Evolutionary conservation across 2,329 filamentous ascomycete genomes (phyloP).

Genomic region (Fusarium decemcellulare): DNA sequence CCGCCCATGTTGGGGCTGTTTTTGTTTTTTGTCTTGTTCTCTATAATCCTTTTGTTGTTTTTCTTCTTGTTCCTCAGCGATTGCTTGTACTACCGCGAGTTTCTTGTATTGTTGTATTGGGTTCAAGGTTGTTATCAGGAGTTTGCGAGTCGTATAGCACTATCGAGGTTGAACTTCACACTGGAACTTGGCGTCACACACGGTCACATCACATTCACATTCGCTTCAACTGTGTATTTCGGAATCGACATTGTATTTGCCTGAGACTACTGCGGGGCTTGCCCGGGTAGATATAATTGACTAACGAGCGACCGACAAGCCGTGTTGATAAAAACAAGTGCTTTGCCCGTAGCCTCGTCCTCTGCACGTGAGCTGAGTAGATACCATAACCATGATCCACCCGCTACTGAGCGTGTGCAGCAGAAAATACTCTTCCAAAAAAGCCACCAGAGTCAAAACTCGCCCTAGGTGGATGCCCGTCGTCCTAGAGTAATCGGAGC

Average conservation of each 20-base stretch:
- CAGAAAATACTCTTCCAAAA: conserved; percentile 46
- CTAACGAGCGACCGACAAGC: conserved; percentile 54
- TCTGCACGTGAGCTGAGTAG: conserved; percentile 41
- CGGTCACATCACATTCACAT: not conserved
- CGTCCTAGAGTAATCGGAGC: conserved; percentile 50
- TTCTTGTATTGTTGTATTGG: not conserved
- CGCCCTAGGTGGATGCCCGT: conserved; percentile 50
- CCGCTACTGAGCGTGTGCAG: conserved; percentile 38
- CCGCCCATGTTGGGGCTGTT: conserved; percentile 15
- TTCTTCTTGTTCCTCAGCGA: not conserved
- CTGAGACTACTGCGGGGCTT: conserved; percentile 54
- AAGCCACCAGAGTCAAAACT: conserved; percentile 44
- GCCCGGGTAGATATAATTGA: conserved; percentile 47
- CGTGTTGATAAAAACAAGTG: conserved; percentile 42
- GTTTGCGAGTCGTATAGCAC: not conserved
- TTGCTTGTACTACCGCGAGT: not conserved
- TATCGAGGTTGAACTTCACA: not conserved
- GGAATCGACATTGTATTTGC: conserved; percentile 49
- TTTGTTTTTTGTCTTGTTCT: conserved; percentile 5
- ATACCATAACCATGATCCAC: conserved; percentile 22
- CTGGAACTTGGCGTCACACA: not conserved
- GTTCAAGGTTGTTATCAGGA: not conserved
- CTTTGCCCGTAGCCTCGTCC: conserved; percentile 51
- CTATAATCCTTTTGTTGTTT: not conserved
- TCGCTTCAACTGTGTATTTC: conserved; percentile 14